A percentile compares a stretch with the other conserved stretches of the same genome.
These are phyloP conservation scores for Hydnomerulius pinastri DNA, from an alignment of 768 basidiomycete species.

Conservation along the genomic window DNA sequence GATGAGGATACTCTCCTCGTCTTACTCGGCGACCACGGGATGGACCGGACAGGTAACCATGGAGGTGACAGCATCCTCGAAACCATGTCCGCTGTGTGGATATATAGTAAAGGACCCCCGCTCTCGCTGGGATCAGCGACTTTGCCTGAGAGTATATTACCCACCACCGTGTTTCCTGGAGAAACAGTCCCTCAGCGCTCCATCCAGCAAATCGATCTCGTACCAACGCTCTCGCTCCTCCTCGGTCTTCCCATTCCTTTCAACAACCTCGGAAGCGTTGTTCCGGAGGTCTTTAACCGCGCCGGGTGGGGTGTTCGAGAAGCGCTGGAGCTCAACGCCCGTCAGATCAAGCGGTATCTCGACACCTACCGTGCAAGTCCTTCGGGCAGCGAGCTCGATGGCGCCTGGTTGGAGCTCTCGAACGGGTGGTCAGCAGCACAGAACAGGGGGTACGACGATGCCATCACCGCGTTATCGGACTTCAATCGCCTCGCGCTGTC, in stretches of 20 bases:
- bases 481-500: constrained; percentile 41
- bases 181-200: constrained; percentile 54
- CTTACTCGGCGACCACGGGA: constrained; percentile 94
- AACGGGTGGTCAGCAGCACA: constrained; percentile 44
- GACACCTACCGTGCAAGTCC: constrained; percentile 70
- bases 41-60: constrained; percentile 94
- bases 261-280: constrained; percentile 89
- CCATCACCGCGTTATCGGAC: constrained; percentile 16
- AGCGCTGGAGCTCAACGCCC: constrained; percentile 70
- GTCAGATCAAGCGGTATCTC: constrained; percentile 78
- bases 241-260: constrained; percentile 94
- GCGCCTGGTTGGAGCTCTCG: constrained; percentile 56
- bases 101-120: constrained; percentile 78
- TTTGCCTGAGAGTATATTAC: constrained; percentile 54
- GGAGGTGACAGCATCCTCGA: constrained; percentile 89
- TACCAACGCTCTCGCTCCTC: constrained; percentile 85
- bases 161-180: constrained; percentile 61
- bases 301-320: constrained; percentile 43
- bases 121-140: constrained; percentile 39
- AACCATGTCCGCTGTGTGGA: constrained; percentile 85
- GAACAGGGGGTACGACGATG: constrained; percentile 21
- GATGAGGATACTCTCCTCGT: constrained; percentile 91
- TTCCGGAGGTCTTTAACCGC: constrained; percentile 88
- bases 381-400: constrained; percentile 74
- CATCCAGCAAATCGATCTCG: constrained; percentile 91